Percentiles rank a stretch among this genome's conserved stretches.
These are phyloP conservation scores for Cryphonectria naterciae DNA, from an alignment of 2,329 filamentous ascomycete genomes.

Conservation along the genomic window DNA sequence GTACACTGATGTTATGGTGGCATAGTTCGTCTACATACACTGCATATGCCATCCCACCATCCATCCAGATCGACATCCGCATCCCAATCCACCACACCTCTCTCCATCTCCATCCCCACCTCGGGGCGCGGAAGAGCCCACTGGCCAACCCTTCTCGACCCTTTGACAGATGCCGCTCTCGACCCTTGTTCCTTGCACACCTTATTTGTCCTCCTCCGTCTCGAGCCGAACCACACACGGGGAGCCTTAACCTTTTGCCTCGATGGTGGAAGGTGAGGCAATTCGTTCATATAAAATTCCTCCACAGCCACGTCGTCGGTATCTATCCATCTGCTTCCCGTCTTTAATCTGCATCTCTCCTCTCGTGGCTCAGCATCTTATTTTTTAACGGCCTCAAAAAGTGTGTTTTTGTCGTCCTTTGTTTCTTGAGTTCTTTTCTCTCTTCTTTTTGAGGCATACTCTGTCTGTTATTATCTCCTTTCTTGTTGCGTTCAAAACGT, in stretches of 20 bases:
- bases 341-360: not conserved
- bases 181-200: conserved; percentile 22
- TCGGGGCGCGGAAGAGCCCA: not conserved
- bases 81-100: not conserved
- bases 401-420: not conserved
- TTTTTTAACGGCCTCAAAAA: not conserved
- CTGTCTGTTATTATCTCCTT: no score
- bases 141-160: conserved; percentile 9
- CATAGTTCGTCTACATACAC: not conserved
- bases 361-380: not conserved
- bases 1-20: not conserved
- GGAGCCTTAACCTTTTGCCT: conserved; percentile 7
- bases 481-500: not conserved
- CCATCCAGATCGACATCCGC: not conserved
- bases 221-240: not conserved
- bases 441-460: not conserved
- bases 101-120: not conserved
- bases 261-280: not conserved
- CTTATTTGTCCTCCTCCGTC: conserved; percentile 3
- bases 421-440: not conserved
- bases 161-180: conserved; percentile 12
- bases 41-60: not conserved
- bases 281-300: conserved; percentile 20
- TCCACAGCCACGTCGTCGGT: not conserved
- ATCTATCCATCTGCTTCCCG: not conserved